These are phyloP conservation scores for Annulohypoxylon moriforme DNA, from an alignment of 495 filamentous ascomycete species.

Conservation along the genomic window DNA sequence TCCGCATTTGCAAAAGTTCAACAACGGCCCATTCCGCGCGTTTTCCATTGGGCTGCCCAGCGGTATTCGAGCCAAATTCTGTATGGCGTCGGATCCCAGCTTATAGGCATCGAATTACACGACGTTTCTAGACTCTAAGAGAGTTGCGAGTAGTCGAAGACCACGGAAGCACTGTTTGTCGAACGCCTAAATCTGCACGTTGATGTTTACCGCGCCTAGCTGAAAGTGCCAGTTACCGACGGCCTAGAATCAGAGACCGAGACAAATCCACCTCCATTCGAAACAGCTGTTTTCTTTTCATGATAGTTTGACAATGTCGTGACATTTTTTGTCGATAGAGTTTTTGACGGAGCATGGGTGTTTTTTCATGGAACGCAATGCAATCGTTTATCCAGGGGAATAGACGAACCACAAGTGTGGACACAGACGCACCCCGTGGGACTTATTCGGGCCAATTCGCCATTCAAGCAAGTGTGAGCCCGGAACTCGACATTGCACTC, in stretches of 20 bases:
- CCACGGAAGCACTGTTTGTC: slow-evolving; percentile 25
- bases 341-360: slow-evolving; percentile 37
- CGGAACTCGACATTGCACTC: slow-evolving; percentile 41
- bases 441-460: slow-evolving; percentile 47
- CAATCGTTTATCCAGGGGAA: slow-evolving; percentile 40
- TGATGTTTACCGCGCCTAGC: slow-evolving; percentile 17
- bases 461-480: slow-evolving; percentile 41
- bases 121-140: slow-evolving; percentile 12
- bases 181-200: slow-evolving; percentile 21
- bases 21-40: slow-evolving; percentile 11
- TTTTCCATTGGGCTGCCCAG: slow-evolving; percentile 32
- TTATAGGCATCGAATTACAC: slow-evolving; percentile 37
- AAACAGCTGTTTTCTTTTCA: slow-evolving; percentile 18
- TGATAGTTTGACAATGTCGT: slow-evolving; percentile 32
- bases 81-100: slow-evolving; percentile 42
- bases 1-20: slow-evolving; percentile 25
- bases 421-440: slow-evolving; percentile 40
- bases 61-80: slow-evolving; percentile 36
- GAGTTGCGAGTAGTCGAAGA: slow-evolving; percentile 16
- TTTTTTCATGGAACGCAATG: slow-evolving; percentile 26
- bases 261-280: slow-evolving; percentile 13
- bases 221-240: slow-evolving; percentile 8
- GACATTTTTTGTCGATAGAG: slow-evolving; percentile 23
- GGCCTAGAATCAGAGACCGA: slow-evolving; percentile 23
- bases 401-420: slow-evolving; percentile 42